Conservation (phyloP, 1,139 yeast species). For the Geotrichum candidum region DNA sequence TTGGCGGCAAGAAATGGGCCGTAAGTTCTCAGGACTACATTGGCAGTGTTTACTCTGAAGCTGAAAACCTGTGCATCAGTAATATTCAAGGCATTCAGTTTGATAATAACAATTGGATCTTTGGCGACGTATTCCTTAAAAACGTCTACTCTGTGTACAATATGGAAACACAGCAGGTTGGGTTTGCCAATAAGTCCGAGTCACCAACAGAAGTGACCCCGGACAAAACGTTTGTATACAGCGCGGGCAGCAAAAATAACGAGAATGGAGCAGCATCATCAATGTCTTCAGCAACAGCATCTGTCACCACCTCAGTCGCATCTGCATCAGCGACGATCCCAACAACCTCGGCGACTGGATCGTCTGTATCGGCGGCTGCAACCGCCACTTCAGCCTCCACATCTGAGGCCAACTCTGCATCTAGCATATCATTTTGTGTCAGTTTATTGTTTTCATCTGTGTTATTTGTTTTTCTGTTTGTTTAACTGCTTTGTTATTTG, state of each 20-base stretch:
- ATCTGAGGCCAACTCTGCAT: not conserved
- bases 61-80: slow-evolving; percentile 60
- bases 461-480: not conserved
- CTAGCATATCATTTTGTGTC: not conserved
- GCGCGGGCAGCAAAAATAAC: not conserved
- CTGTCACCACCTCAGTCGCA: not conserved
- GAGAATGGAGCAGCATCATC: not conserved
- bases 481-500: not conserved
- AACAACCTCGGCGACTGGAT: not conserved
- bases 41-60: slow-evolving; percentile 40
- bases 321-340: not conserved
- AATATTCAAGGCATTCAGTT: slow-evolving; percentile 50
- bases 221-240: slow-evolving; percentile 20
- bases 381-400: not conserved
- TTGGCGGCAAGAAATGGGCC: slow-evolving; percentile 45
- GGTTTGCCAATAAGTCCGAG: slow-evolving; percentile 41
- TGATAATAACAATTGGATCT: slow-evolving; percentile 43
- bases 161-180: slow-evolving; percentile 45
- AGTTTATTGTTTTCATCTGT: not conserved
- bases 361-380: not conserved
- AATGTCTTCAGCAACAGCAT: not conserved
- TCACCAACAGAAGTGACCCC: slow-evolving; percentile 25
- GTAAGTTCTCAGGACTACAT: slow-evolving; percentile 26
- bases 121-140: slow-evolving; percentile 58
- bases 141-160: slow-evolving; percentile 57